These are phyloP conservation scores for Astrothelium macrocarpum DNA, from an alignment of 495 filamentous ascomycete species.

Conservation along the genomic window DNA sequence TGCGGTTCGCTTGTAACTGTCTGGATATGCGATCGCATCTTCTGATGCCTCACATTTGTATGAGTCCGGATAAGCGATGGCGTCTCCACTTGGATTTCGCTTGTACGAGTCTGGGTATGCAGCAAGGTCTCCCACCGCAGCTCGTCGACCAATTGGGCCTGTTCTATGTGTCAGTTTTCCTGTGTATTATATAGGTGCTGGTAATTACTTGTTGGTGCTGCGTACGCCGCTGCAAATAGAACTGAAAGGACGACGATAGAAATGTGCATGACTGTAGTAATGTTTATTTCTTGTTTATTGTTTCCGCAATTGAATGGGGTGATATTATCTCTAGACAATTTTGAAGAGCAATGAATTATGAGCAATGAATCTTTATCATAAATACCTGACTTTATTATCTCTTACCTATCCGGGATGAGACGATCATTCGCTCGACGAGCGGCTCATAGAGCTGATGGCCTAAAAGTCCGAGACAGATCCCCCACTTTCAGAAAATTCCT, in stretches of 20 bases:
- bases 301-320: background rate
- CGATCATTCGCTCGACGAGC: background rate
- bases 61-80: background rate
- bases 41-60: background rate
- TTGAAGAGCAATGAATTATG: background rate
- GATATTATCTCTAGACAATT: background rate
- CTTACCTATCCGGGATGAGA: background rate
- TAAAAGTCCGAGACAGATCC: background rate
- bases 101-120: background rate
- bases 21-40: background rate
- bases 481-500: background rate
- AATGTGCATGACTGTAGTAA: background rate
- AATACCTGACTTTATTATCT: background rate
- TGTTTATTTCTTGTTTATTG: background rate
- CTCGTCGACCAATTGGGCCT: background rate
- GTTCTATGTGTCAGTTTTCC: background rate
- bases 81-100: background rate
- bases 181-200: background rate
- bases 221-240: background rate
- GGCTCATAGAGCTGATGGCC: background rate
- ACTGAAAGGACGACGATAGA: background rate
- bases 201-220: background rate
- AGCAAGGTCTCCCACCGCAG: background rate
- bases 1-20: background rate
- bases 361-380: background rate